Conservation (phyloP, 2,329 filamentous ascomycete genomes). For the Botrytis aclada region DNA sequence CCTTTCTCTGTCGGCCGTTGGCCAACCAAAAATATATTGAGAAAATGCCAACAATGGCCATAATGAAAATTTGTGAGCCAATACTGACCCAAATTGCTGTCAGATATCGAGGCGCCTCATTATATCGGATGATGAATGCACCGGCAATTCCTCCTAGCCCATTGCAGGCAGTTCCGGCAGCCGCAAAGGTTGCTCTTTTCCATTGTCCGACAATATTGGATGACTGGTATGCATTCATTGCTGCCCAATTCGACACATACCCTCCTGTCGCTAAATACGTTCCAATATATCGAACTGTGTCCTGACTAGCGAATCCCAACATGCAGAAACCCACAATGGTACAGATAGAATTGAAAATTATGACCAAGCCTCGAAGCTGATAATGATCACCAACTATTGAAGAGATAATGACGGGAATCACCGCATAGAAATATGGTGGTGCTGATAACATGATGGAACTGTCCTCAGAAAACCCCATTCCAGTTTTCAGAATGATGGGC, state of each 20-base stretch:
- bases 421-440: conserved; percentile 50
- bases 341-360: conserved; percentile 36
- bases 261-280: conserved; percentile 58
- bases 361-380: conserved; percentile 39
- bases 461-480: conserved; percentile 53
- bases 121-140: conserved; percentile 60
- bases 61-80: conserved; percentile 59
- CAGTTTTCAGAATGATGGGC: conserved; percentile 65
- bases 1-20: conserved; percentile 49
- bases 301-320: conserved; percentile 34
- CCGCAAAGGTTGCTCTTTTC: conserved; percentile 79
- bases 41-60: conserved; percentile 51
- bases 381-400: conserved; percentile 59
- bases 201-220: conserved; percentile 88
- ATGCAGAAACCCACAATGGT: conserved; percentile 35
- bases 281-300: conserved; percentile 36
- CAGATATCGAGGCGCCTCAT: conserved; percentile 59
- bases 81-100: conserved; percentile 68
- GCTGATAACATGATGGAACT: conserved; percentile 54
- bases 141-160: conserved; percentile 78
- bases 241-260: conserved; percentile 75
- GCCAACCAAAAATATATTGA: conserved; percentile 51
- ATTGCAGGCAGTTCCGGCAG: conserved; percentile 72
- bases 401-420: conserved; percentile 45
- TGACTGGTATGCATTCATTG: conserved; percentile 75